Evolutionary conservation across 2,329 filamentous ascomycete species (phyloP).

Genomic region (Cadophora malorum): DNA sequence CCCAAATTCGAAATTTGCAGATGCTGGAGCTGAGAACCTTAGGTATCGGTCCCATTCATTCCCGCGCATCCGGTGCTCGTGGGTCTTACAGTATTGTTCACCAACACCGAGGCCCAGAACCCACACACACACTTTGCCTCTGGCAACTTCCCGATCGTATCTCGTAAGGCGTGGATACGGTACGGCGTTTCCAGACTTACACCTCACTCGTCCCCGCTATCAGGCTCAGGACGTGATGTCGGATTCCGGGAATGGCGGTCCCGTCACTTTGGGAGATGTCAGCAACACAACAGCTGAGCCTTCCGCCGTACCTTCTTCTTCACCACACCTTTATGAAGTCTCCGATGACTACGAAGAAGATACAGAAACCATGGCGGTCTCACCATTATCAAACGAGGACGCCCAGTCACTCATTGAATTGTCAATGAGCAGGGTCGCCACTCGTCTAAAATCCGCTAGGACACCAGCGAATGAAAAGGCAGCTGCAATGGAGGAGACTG

Average conservation of each 20-base stretch:
- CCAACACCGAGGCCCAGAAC: background rate
- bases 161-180: slow-evolving; percentile 11
- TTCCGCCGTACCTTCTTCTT: slow-evolving; percentile 10
- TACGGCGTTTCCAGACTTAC: background rate
- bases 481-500: slow-evolving; percentile 59
- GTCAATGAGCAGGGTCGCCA: slow-evolving; percentile 62
- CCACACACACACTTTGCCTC: slow-evolving; percentile 8
- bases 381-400: slow-evolving; percentile 52
- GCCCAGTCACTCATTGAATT: slow-evolving; percentile 66
- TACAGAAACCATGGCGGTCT: slow-evolving; percentile 34
- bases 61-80: slow-evolving; percentile 15
- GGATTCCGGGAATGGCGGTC: slow-evolving; percentile 16
- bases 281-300: slow-evolving; percentile 18
- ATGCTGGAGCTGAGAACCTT: slow-evolving; percentile 9
- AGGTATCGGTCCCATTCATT: slow-evolving; percentile 9
- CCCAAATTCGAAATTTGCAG: background rate
- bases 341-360: slow-evolving; percentile 34
- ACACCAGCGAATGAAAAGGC: slow-evolving; percentile 65
- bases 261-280: slow-evolving; percentile 15
- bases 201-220: background rate
- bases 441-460: slow-evolving; percentile 59
- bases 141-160: slow-evolving; percentile 7
- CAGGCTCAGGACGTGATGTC: slow-evolving; percentile 9
- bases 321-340: slow-evolving; percentile 22
- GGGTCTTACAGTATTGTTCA: background rate